Conservation (phyloP, 495 filamentous ascomycete species). For the Xylaria venustula region DNA sequence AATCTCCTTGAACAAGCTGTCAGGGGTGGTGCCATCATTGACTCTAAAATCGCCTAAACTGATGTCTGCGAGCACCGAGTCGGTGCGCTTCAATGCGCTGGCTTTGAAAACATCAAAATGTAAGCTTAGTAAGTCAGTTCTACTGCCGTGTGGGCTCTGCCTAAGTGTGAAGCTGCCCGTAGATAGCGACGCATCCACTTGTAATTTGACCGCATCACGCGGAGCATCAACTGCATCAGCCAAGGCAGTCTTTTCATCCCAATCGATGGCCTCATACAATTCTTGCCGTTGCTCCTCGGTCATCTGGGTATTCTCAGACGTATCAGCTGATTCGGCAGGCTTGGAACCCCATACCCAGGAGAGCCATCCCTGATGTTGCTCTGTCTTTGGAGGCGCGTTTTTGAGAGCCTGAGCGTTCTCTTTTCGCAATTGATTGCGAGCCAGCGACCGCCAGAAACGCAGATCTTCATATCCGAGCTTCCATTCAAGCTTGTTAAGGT, state of each 20-base stretch:
- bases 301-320: constrained; percentile 72
- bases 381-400: constrained; percentile 39
- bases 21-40: constrained; percentile 91
- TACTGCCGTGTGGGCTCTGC: constrained; percentile 76
- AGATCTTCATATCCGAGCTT: constrained; percentile 95
- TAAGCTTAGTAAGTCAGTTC: constrained; percentile 77
- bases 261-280: constrained; percentile 95
- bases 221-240: constrained; percentile 85
- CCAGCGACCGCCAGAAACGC: constrained; percentile 92
- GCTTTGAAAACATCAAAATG: constrained; percentile 93
- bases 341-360: constrained; percentile 87
- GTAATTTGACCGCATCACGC: constrained; percentile 85
- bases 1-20: constrained; percentile 88
- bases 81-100: constrained; percentile 80
- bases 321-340: constrained; percentile 48
- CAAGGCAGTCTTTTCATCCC: constrained; percentile 92
- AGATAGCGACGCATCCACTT: constrained; percentile 83
- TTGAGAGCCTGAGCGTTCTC: constrained; percentile 78
- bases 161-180: constrained; percentile 93
- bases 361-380: constrained; percentile 74
- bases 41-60: constrained; percentile 90
- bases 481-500: constrained; percentile 73
- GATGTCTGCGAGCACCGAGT: constrained; percentile 83
- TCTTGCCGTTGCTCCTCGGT: constrained; percentile 95
- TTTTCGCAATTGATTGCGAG: constrained; percentile 90